These are phyloP conservation scores for Stenogyne calaminthoides DNA, from an alignment of 305 asterid species.

Conservation along the genomic window DNA sequence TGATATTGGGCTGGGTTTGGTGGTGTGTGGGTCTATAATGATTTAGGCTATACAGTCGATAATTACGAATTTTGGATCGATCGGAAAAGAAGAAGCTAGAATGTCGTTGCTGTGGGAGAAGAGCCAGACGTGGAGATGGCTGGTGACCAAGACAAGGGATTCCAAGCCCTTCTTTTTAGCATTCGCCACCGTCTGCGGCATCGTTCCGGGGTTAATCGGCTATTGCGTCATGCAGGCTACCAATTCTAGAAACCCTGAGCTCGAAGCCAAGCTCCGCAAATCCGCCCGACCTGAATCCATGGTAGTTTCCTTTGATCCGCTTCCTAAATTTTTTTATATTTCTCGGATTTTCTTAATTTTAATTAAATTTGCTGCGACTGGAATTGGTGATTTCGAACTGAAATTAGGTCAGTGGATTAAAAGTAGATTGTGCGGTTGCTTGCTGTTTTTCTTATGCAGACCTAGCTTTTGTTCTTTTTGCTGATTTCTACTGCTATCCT, in stretches of 20 bases:
- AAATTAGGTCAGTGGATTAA: conserved; percentile 21
- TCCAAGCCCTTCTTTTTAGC: conserved; percentile 79
- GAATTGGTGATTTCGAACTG: neutral
- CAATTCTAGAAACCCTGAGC: conserved; percentile 61
- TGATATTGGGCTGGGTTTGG: neutral
- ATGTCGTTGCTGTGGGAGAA: conserved; percentile 74
- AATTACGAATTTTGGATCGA: neutral
- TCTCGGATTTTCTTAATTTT: neutral
- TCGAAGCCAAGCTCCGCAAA: conserved; percentile 83
- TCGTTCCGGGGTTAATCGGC: conserved; percentile 78
- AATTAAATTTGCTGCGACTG: conserved; percentile 1
- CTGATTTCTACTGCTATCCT: neutral
- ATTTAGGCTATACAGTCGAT: neutral
- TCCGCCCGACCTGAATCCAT: conserved; percentile 73
- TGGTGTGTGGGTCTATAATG: neutral
- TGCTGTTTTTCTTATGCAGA: neutral
- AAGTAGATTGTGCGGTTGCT: conserved; percentile 1
- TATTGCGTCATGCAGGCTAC: conserved; percentile 80
- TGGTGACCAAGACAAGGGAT: conserved; percentile 74
- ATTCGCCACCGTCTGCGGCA: conserved; percentile 91
- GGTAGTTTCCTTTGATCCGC: conserved; percentile 36
- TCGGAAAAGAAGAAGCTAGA: conserved; percentile 16
- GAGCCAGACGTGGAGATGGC: conserved; percentile 86
- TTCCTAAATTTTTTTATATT: neutral
- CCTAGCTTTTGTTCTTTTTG: neutral